Base-by-base conservation (phyloP, 352 stramenopile species). In the Blastocystis sp. region DNA sequence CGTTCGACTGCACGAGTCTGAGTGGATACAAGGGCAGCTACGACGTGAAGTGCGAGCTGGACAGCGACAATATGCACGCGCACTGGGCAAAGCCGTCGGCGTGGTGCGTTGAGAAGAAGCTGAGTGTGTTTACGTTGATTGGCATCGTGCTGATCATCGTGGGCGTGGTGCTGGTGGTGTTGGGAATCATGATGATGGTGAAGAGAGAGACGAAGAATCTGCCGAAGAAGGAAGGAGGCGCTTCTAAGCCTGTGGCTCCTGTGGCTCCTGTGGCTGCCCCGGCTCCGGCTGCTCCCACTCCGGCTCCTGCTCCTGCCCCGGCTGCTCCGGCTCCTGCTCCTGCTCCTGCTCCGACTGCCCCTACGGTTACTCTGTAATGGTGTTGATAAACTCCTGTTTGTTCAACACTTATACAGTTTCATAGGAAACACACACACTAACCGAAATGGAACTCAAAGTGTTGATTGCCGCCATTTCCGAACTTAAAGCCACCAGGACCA, bases 361-460 rank as follows among this genome's bases (percentile, higher is more conserved):
- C 66, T 40, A 34, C 66, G 40, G 17, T 69, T 3, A 69, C 17
- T 17, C 11, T 17, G 40, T 3, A 2, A 17, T 69, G 62, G 24
- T 69, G 24, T 21, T 69, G 24, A 34, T 42, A 21, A 69, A 69
- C 28, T 34, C 28, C 28, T 34, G 28, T 34, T 34, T 34, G 28
- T 34, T 34, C 28, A 34, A 34, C 28, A 34, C 28, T 34, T 34
- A 34, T 34, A 34, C 28, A 34, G 28, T 34, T 34, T 34, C 28
- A 34, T 0, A 34, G 28, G 28, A 34, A 34, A 34, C 28, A 64
- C n/a, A 64, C n/a, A 64, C 21, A n/a, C n/a, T 87, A 87, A 48
- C 76, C 76, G 28, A 87, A 76, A 68, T 87, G 76, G 42, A 87
- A 87, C 64, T 81, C 54, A 38, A 87, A 87, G 42, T 87, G 76